Evolutionary conservation across 2,329 filamentous ascomycete genomes (phyloP).

Genomic region (Verruconis gallopava): DNA sequence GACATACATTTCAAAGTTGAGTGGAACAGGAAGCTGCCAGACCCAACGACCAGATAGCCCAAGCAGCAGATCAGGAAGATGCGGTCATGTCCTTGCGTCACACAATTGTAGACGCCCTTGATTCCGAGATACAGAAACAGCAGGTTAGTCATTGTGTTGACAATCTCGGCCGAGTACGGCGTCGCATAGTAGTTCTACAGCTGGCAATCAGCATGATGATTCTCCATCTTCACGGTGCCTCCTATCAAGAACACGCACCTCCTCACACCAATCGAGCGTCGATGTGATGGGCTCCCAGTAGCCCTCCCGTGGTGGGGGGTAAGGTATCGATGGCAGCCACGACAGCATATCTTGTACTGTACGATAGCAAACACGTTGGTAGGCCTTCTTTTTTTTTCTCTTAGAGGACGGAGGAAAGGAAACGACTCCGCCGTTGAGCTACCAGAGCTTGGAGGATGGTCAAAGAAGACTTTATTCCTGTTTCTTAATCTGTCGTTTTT

Average conservation of each 20-base stretch:
- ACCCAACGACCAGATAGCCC: constrained; percentile 49
- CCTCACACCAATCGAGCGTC: constrained; percentile 70
- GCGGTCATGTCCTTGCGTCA: constrained; percentile 56
- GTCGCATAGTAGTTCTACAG: constrained; percentile 72
- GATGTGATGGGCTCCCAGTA: constrained; percentile 60
- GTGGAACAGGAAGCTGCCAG: constrained; percentile 51
- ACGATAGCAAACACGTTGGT: too few relatives aligned
- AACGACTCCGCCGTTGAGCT: too few relatives aligned
- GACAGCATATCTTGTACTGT: too few relatives aligned
- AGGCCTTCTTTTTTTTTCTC: too few relatives aligned
- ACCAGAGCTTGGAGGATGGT: too few relatives aligned
- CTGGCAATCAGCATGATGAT: too few relatives aligned
- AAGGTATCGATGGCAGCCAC: constrained; percentile 25
- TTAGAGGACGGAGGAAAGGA: too few relatives aligned
- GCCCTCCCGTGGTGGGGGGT: constrained; percentile 40
- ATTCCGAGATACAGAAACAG: constrained; percentile 68
- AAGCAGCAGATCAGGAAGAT: constrained; percentile 59
- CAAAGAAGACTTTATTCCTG: too few relatives aligned
- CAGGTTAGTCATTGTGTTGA: constrained; percentile 70
- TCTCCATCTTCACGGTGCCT: too few relatives aligned
- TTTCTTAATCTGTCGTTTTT: too few relatives aligned
- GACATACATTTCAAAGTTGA: constrained; percentile 47
- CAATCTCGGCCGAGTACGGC: constrained; percentile 61
- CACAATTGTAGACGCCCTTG: constrained; percentile 62
- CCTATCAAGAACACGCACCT: constrained; percentile 44